A percentile compares a stretch with the other conserved stretches of the same genome.
Conservation (phyloP, 1,139 yeast genomes). For the Nakaseomyces nivariensis region DNA sequence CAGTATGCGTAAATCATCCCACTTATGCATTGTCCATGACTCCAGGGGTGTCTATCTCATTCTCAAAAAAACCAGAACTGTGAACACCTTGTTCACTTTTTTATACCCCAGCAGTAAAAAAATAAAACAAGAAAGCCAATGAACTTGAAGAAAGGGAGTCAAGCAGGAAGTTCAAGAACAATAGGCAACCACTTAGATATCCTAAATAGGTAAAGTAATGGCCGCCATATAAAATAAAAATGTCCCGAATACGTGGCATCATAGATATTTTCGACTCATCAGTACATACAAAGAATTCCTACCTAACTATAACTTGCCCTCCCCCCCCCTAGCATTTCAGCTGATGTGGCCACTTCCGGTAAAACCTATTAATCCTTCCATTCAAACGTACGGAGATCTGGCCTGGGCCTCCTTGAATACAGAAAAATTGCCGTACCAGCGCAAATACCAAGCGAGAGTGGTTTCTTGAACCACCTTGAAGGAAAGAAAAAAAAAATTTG, state of each 20-base stretch:
- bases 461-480: too few relatives aligned
- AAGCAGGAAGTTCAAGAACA: not conserved
- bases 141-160: not conserved
- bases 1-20: not conserved
- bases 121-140: not conserved
- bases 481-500: too few relatives aligned
- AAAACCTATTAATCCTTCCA: too few relatives aligned
- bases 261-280: too few relatives aligned
- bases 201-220: not conserved
- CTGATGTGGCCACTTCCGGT: too few relatives aligned
- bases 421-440: not conserved
- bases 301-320: too few relatives aligned
- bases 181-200: not conserved
- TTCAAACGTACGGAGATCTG: too few relatives aligned
- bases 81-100: not conserved
- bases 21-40: not conserved
- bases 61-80: too few relatives aligned
- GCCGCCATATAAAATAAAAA: too few relatives aligned
- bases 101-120: not conserved
- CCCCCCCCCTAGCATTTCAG: too few relatives aligned
- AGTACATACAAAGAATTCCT: too few relatives aligned
- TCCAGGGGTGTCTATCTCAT: not conserved
- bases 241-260: too few relatives aligned
- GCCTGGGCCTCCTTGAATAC: not conserved
- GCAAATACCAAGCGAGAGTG: not conserved